These are phyloP conservation scores for Wickerhamomyces hampshirensis DNA, from an alignment of 805 yeast genomes.

Conservation along the genomic window DNA sequence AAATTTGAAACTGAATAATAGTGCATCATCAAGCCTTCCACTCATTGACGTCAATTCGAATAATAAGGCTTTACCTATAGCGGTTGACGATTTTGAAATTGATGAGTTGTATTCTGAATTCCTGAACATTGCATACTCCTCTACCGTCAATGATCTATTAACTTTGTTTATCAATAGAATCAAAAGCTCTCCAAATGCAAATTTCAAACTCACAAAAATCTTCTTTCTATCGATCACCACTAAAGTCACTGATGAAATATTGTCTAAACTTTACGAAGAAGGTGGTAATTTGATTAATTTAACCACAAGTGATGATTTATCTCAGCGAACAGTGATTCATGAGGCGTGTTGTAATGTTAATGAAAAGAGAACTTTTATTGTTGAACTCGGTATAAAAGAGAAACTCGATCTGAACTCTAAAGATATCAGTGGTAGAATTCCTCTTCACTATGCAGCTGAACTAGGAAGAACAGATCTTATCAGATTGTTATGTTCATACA, in stretches of 20 bases:
- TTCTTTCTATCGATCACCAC: conserved; percentile 64
- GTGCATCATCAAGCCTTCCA: background rate
- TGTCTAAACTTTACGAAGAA: conserved; percentile 41
- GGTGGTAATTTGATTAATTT: conserved; percentile 48
- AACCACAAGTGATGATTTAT: conserved; percentile 61
- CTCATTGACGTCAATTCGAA: conserved; percentile 4
- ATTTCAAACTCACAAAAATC: conserved; percentile 56
- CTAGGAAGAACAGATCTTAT: conserved; percentile 44
- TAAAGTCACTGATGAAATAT: conserved; percentile 53
- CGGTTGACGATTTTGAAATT: conserved; percentile 39
- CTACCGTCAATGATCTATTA: conserved; percentile 34
- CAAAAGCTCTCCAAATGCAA: conserved; percentile 33
- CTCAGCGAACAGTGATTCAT: conserved; percentile 72
- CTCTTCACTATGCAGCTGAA: conserved; percentile 83
- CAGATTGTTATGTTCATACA: conserved; percentile 29
- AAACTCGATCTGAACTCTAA: conserved; percentile 31
- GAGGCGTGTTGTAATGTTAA: conserved; percentile 39
- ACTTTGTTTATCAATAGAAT: conserved; percentile 41
- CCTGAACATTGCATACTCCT: conserved; percentile 43
- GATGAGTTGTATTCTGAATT: conserved; percentile 74
- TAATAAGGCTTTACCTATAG: background rate
- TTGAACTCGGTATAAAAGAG: conserved; percentile 20
- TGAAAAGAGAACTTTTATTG: conserved; percentile 20
- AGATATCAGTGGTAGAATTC: conserved; percentile 72
- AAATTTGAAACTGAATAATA: conserved; percentile 14